Conservation (phyloP, 1,139 yeast species). For the Debaryomycetaceae sp. region DNA sequence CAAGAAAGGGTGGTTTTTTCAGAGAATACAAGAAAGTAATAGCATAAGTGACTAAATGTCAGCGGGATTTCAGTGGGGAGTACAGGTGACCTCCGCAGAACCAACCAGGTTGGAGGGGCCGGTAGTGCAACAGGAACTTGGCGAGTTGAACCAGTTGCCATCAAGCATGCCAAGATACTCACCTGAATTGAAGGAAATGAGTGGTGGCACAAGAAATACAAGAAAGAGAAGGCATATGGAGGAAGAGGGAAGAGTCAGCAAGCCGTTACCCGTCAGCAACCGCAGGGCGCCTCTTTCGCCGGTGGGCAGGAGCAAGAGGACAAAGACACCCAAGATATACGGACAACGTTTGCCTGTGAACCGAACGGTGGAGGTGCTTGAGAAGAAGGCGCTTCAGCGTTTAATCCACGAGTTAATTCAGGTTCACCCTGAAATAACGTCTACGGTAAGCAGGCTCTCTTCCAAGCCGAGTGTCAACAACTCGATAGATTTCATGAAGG, state of each 20-base stretch:
- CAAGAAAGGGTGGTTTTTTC: not conserved
- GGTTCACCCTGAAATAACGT: slow-evolving; percentile 59
- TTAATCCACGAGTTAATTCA: slow-evolving; percentile 52
- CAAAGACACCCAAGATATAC: slow-evolving; percentile 39
- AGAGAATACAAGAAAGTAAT: slow-evolving; percentile 1
- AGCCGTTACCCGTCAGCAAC: slow-evolving; percentile 5
- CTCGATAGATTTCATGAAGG: slow-evolving; percentile 48
- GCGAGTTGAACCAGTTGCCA: slow-evolving; percentile 1
- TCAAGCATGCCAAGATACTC: slow-evolving; percentile 14
- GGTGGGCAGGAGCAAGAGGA: slow-evolving; percentile 19
- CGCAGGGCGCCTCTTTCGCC: slow-evolving; percentile 5
- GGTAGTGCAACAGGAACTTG: not conserved
- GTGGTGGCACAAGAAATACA: slow-evolving; percentile 2
- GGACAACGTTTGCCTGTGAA: slow-evolving; percentile 56
- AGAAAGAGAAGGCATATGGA: slow-evolving; percentile 17
- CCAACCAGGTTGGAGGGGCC: slow-evolving; percentile 1
- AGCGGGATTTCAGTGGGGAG: slow-evolving; percentile 37
- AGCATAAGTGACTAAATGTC: slow-evolving; percentile 18
- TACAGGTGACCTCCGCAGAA: slow-evolving; percentile 1
- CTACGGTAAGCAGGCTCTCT: slow-evolving; percentile 49
- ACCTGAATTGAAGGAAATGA: slow-evolving; percentile 8
- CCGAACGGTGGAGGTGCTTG: slow-evolving; percentile 66
- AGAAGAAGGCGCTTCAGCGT: slow-evolving; percentile 50
- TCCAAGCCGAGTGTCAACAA: slow-evolving; percentile 57
- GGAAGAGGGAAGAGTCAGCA: slow-evolving; percentile 10